Conservation (phyloP, 2,329 filamentous ascomycete genomes). For the Aaosphaeria pasadenensis region DNA sequence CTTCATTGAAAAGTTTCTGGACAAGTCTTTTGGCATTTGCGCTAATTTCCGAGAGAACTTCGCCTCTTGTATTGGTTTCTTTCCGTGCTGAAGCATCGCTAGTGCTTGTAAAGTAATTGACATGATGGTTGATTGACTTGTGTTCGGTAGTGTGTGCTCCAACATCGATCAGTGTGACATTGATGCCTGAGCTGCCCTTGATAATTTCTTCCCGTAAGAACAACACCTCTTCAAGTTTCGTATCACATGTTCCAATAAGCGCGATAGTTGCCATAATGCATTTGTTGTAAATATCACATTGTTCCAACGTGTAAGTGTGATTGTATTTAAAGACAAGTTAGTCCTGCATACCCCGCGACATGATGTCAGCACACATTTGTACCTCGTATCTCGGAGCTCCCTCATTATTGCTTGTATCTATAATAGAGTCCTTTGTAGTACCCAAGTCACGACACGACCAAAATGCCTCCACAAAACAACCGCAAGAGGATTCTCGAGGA, state of each 20-base stretch:
- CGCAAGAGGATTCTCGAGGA: constrained; percentile 44
- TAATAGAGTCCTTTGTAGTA: too few relatives aligned
- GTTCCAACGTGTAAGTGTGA: too few relatives aligned
- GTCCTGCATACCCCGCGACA: too few relatives aligned
- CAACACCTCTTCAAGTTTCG: constrained; percentile 59
- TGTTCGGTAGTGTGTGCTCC: not conserved
- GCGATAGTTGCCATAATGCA: constrained; percentile 41
- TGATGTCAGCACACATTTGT: too few relatives aligned
- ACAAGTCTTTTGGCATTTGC: not conserved
- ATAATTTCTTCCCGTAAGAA: constrained; percentile 52
- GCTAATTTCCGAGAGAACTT: not conserved
- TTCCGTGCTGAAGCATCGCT: too few relatives aligned
- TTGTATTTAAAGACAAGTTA: too few relatives aligned
- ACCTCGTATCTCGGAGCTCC: too few relatives aligned
- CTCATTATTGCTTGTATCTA: too few relatives aligned
- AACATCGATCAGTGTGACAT: not conserved
- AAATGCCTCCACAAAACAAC: not conserved
- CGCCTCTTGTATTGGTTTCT: not conserved
- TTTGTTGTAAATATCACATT: too few relatives aligned
- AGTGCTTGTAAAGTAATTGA: too few relatives aligned
- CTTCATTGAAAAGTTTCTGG: constrained; percentile 34
- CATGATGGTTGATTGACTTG: not conserved
- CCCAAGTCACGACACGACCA: not conserved
- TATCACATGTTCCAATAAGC: constrained; percentile 63
- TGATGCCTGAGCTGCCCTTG: constrained; percentile 17